Percentiles rank a stretch among this genome's conserved stretches.
Evolutionary conservation across 2,329 filamentous ascomycete genomes (phyloP).

Genomic region (Trichocomaceae sp.): DNA sequence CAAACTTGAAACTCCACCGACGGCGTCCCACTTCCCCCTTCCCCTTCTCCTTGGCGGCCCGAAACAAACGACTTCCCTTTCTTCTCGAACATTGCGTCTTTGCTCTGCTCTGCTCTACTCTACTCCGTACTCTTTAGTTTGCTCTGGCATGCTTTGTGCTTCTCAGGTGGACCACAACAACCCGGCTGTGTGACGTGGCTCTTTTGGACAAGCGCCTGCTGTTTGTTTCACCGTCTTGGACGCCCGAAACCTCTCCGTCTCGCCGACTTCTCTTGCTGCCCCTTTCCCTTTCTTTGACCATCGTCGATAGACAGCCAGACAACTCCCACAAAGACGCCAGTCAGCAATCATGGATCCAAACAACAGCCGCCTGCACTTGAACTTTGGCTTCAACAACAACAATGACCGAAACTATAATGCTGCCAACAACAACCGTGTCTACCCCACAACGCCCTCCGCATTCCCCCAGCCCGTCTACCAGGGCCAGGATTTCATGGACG

Average conservation of each 20-base stretch:
- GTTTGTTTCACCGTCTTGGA: slow-evolving; percentile 10
- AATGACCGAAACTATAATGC: slow-evolving; percentile 56
- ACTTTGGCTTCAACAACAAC: slow-evolving; percentile 45
- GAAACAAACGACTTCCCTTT: not conserved
- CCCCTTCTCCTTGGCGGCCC: too few relatives aligned
- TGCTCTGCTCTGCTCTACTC: not conserved
- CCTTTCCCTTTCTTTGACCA: slow-evolving; percentile 10
- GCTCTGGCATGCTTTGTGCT: not conserved
- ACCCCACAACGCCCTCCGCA: slow-evolving; percentile 86
- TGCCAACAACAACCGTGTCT: slow-evolving; percentile 62
- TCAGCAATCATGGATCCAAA: slow-evolving; percentile 50
- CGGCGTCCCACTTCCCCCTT: too few relatives aligned
- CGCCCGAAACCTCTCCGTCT: slow-evolving; percentile 9
- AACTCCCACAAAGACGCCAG: slow-evolving; percentile 28
- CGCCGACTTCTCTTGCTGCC: slow-evolving; percentile 4
- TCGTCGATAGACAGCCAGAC: slow-evolving; percentile 2
- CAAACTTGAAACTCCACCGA: too few relatives aligned
- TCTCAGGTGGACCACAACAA: not conserved
- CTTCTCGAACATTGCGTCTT: not conserved
- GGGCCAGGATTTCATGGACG: slow-evolving; percentile 55
- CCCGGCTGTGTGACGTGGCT: slow-evolving; percentile 6
- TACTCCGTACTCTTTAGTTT: too few relatives aligned
- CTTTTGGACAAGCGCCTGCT: not conserved
- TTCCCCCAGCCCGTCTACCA: slow-evolving; percentile 85
- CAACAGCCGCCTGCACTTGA: slow-evolving; percentile 51